A percentile compares a stretch with the other conserved stretches of the same genome.
Conservation (phyloP, 2,329 filamentous ascomycete species). For the Colletotrichum tropicicola region DNA sequence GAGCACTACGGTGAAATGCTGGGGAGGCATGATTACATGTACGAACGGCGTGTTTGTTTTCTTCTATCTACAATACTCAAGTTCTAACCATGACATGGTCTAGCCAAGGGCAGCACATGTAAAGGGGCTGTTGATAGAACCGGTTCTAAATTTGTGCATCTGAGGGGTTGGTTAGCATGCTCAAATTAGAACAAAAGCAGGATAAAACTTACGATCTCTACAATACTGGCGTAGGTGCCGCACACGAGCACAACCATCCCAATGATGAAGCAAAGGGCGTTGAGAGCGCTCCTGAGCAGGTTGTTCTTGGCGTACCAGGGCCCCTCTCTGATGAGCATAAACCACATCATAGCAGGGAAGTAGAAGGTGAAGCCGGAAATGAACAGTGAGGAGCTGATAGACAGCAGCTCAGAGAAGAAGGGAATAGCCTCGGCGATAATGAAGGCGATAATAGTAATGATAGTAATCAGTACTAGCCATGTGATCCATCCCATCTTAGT, state of each 20-base stretch:
- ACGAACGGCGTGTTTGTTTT: no score
- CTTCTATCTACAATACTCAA: no score
- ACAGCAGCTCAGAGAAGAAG: constrained; percentile 75
- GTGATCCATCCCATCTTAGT: constrained; percentile 56
- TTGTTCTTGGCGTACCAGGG: constrained; percentile 41
- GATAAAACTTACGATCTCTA: constrained; percentile 28
- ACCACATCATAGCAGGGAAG: constrained; percentile 52
- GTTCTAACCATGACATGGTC: no score
- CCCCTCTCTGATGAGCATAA: constrained; percentile 47
- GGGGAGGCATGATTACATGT: no score
- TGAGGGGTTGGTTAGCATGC: neutral
- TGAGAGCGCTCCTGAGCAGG: constrained; percentile 36
- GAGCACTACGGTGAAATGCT: no score
- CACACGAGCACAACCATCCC: constrained; percentile 42
- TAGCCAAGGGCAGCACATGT: constrained; percentile 27
- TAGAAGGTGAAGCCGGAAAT: constrained; percentile 53
- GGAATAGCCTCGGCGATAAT: constrained; percentile 78
- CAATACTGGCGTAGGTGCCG: constrained; percentile 42
- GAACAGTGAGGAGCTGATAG: constrained; percentile 59
- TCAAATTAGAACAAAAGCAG: neutral
- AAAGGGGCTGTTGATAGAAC: constrained; percentile 29
- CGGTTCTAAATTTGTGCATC: constrained; percentile 27
- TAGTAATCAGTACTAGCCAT: constrained; percentile 68
- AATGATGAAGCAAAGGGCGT: constrained; percentile 39
- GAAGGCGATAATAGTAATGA: constrained; percentile 72